phyloP scores from a whole-genome alignment of 129 eudicot genomes.

The Tanacetum coccineum region DNA sequence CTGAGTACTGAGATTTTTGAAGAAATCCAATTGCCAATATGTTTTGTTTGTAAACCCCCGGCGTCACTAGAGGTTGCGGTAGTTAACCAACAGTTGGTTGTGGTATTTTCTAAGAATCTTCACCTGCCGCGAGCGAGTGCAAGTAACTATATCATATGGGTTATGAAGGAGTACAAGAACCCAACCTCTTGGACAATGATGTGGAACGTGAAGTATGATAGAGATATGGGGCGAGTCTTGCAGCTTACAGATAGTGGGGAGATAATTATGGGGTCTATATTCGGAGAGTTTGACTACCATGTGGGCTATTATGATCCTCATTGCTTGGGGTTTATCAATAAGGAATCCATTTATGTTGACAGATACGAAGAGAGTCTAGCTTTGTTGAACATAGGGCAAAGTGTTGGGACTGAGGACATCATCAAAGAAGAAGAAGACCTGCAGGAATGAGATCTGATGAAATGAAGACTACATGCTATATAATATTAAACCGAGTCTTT shows the following conservation, averaged over 20 bases:
- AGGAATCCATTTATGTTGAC: not conserved
- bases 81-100: no score
- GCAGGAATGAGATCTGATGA: not conserved
- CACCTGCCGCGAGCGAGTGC: not conserved
- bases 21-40: no score
- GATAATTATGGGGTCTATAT: conserved; percentile 6
- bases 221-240: not conserved
- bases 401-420: not conserved
- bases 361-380: conserved; percentile 11
- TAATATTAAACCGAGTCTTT: no score
- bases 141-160: not conserved
- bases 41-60: no score
- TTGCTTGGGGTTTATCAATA: not conserved
- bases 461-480: no score
- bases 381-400: not conserved
- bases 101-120: no score
- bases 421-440: not conserved
- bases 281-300: not conserved
- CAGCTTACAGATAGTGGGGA: not conserved
- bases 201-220: not conserved
- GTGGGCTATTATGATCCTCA: not conserved
- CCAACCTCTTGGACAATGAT: not conserved
- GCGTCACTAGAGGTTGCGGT: no score
- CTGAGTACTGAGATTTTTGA: no score
- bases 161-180: not conserved